A percentile compares a stretch with the other conserved stretches of the same genome.
Conservation (phyloP, 371 early-diverging fungal species). For the Mortierella sp. region DNA sequence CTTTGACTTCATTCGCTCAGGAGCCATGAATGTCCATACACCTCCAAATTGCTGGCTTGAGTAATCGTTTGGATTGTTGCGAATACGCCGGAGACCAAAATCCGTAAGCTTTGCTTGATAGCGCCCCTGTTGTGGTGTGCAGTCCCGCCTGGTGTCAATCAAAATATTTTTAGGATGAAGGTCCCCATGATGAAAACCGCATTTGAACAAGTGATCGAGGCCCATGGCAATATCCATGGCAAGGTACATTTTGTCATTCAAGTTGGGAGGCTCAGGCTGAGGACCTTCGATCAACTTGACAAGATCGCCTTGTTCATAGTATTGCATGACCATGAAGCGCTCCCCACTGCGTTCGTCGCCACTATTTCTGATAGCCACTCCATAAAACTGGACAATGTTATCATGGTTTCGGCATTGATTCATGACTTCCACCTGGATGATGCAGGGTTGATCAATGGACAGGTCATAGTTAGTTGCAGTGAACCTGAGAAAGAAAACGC, state of each 20-base stretch:
- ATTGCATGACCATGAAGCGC: conserved; percentile 52
- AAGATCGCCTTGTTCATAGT: conserved; percentile 42
- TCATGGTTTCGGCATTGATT: conserved; percentile 40
- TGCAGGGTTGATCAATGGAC: neutral
- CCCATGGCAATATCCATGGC: conserved; percentile 47
- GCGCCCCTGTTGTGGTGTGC: conserved; percentile 18
- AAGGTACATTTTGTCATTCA: conserved; percentile 30
- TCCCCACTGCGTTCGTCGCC: conserved; percentile 19
- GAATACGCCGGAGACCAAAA: conserved; percentile 44
- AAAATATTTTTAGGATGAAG: conserved; percentile 52
- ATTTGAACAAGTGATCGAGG: conserved; percentile 34
- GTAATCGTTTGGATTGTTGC: conserved; percentile 24
- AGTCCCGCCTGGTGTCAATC: conserved; percentile 26
- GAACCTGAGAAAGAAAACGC: neutral
- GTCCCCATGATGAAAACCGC: conserved; percentile 53
- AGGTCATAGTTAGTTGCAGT: neutral
- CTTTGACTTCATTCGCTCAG: conserved; percentile 37
- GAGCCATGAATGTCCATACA: conserved; percentile 50
- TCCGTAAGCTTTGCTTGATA: conserved; percentile 50
- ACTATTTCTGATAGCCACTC: conserved; percentile 25
- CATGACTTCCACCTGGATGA: conserved; percentile 48
- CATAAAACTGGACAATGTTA: conserved; percentile 51
- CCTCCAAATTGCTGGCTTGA: conserved; percentile 55
- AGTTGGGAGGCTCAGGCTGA: conserved; percentile 24
- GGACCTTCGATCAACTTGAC: conserved; percentile 23